phyloP scores from a whole-genome alignment of 768 basidiomycete genomes.

The Suillus discolor region DNA sequence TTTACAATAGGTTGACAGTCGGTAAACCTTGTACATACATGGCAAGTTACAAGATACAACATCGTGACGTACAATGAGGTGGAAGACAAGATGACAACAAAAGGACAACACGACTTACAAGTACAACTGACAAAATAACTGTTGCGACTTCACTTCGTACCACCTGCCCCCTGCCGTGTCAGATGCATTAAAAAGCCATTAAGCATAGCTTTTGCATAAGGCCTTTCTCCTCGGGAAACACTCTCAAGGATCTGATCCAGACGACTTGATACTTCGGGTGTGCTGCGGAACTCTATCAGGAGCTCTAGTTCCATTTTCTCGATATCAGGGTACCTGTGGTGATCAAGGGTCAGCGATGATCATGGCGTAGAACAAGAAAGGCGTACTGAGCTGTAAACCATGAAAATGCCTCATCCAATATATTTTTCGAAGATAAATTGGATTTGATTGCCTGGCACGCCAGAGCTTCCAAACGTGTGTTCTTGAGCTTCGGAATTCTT shows the following conservation, averaged over 20 bases:
- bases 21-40: not conserved
- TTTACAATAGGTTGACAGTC: too few relatives aligned
- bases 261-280: not conserved
- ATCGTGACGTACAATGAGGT: not conserved
- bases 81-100: not conserved
- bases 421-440: constrained; percentile 26
- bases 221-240: not conserved
- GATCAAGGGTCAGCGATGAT: not conserved
- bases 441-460: constrained; percentile 26
- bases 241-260: not conserved
- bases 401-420: constrained; percentile 32
- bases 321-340: constrained; percentile 21
- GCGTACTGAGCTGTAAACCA: constrained; percentile 32
- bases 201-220: not conserved
- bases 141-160: not conserved
- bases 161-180: not conserved
- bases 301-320: constrained; percentile 8
- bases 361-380: not conserved
- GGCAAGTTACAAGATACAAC: not conserved
- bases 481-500: not conserved
- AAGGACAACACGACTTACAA: not conserved
- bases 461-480: not conserved
- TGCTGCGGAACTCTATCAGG: not conserved
- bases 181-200: not conserved
- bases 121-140: not conserved